phyloP scores from a whole-genome alignment of 441 rosid species.

The Corymbia calophylla region DNA sequence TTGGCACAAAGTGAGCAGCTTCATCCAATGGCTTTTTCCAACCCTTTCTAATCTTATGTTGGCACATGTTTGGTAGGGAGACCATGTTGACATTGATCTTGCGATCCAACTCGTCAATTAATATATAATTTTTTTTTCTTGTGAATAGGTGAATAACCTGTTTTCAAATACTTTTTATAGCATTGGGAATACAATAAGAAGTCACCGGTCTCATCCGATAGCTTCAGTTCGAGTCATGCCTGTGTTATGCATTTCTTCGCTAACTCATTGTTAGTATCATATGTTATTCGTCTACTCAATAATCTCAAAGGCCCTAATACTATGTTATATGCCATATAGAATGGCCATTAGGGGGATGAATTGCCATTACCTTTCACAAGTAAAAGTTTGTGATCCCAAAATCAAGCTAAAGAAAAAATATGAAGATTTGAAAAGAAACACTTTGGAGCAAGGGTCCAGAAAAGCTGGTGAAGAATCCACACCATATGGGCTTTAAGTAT shows the following conservation, averaged over 20 bases:
- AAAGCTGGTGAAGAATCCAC: background rate
- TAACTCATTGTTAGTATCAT: background rate
- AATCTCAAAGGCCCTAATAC: background rate
- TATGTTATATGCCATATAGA: background rate
- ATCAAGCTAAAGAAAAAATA: background rate
- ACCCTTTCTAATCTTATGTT: background rate
- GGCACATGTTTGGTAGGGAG: background rate
- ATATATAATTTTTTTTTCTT: too few species aligned
- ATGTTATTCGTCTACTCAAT: background rate
- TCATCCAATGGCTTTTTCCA: background rate
- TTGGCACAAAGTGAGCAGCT: background rate
- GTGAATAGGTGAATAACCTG: background rate
- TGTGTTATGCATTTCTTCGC: background rate
- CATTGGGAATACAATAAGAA: background rate
- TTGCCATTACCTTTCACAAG: background rate
- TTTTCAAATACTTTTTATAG: background rate
- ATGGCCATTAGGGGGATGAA: background rate
- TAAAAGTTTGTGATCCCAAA: background rate
- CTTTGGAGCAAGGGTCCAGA: background rate
- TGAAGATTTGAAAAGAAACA: background rate
- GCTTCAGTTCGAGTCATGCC: background rate
- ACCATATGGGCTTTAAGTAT: background rate
- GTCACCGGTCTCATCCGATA: too few species aligned
- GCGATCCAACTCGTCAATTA: background rate
- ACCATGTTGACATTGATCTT: background rate